Base-by-base conservation (phyloP, 1,139 yeast genomes). In the Lodderomyces beijingensis region DNA sequence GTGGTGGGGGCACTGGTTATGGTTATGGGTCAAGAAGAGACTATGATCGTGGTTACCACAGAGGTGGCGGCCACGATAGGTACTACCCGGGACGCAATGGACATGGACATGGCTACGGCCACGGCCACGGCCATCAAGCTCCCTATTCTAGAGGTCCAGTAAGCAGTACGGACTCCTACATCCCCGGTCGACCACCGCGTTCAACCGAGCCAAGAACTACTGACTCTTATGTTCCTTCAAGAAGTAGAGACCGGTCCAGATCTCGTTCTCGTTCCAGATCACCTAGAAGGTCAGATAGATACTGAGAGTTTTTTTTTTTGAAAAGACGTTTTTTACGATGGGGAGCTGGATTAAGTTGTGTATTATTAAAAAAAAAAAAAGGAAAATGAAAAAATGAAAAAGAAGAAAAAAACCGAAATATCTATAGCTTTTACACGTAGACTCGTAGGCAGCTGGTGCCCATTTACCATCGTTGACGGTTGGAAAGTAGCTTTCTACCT, bases 161-260 rank as follows among this genome's bases (percentile, higher is more conserved):
- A 28, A 27, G 31, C n/a, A n/a, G n/a, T 18, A 25, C 34, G 5
- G 41, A 35, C 21, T 27, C 34, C 4, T 38, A 38, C 28, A 32
- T 38, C 3, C 39, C 41, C 6, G 34, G 36, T 11, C 31, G 31
- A 8, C 17, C 15, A 30, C 34, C n/a, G 24, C 35, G 21, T 22
- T 39, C 19, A 30, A 37, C 17, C 4, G 32, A 30, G 10, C 21
- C 32, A 22, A 36, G 39, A 34, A 40, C 40, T 36, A 43, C 53
- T 4, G 57, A 53, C 33, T 38, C 51, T 3, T 51, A 52, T 34
- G 47, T 43, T 14, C 57, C 56, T 18, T 27, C 40, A 11, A 22
- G 39, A 11, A 21, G 36, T 25, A 39, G 48, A 24, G 37, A 38
- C 7, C 38, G 47, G 35, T 38, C 44, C 3, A 39, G 46, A 36